Base-by-base conservation (phyloP, 208 protist species). In the Leishmania arabica region DNA sequence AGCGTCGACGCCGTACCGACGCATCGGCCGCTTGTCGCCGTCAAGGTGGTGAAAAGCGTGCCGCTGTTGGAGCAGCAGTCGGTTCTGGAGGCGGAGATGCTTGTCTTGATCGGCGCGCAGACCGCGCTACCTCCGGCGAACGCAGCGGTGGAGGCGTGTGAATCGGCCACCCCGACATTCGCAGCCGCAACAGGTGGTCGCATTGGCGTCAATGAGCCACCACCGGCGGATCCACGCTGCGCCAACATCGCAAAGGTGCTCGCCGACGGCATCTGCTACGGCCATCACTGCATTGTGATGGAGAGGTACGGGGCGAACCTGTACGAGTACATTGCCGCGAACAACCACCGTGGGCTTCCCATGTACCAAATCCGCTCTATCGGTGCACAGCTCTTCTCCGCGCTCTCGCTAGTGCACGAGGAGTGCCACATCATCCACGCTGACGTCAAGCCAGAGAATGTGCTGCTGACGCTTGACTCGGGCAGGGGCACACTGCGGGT, bases 371-470 rank as follows among this genome's bases (percentile, higher is more conserved):
- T 98, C 64, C 94, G 91, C 45, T 88, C 84, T 51, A 92, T 98
- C 80, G 94, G 91, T 19, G 65, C 86, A 64, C 97, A 99, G 88
- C 93, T 99, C 17, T 89, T 99, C 11, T 84, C 87, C 4, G 97
- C 96, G n/a, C 89, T 99, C n/a, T 88, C 86, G 51, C 91, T 99
- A 0, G 81, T 99, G 45, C 87, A 97, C 65, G 90, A 97, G 69
- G 82, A 93, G 62, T 95, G 92, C 69, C 87, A 95, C 82, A 96
- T 99, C 47, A 98, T 99, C 72, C 99, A 99, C 88, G 98, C 97
- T 80, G 99, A 99, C 85, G 92, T 99, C 65, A 99, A 99, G 82
- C 95, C 95, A 64, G 96, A 99, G 84, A 99, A 99, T 86, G 90
- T 99, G 77, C 86, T 99, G 73, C 88, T 99, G 17, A 89, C 91